Base-by-base conservation (phyloP, 192 early-diverging fungal genomes). In the Gamsiella multidivaricata region DNA sequence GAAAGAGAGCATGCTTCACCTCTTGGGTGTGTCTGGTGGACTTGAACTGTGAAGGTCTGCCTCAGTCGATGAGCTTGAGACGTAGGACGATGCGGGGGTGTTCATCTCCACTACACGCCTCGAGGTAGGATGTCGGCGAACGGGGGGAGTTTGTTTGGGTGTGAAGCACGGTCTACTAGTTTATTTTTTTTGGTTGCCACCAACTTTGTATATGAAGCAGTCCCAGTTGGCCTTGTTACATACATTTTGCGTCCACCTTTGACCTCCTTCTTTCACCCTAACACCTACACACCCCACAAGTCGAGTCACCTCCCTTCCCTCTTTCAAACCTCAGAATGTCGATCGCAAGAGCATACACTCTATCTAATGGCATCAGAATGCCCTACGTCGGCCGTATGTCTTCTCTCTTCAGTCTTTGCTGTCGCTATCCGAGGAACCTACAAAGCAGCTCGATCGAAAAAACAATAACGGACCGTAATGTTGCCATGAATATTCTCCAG, bases 301-400 rank as follows among this genome's bases (percentile, higher is more conserved):
- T n/a, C n/a, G n/a, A n/a, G n/a, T n/a, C n/a, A n/a, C n/a, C n/a
- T n/a, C n/a, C n/a, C n/a, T n/a, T n/a, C n/a, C n/a, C 11, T 15
- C 47, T 20, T 20, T 7, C 47, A 22, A 29, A 26, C 28, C 29
- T 36, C 11, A 51, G 43, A 42, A 73, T 67, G 64, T 23, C 51
- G 33, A 41, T 34, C 18, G 15, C 65, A 33, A 47, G 32, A 20
- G 36, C 46, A 32, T 78, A 63, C 58, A 68, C 65, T 8, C 65
- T 78, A 33, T 78, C 73, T 14, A 78, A 78, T 42, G 73, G 73
- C 18, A 31, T 78, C 14, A 29, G 29, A 5, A 78, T 78, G 58
- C 73, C 73, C 28, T 55, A 42, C 2, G 58, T 78, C 25, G 73
- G 73, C 32, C 22, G 73, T 78, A 78, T 39, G 71, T 65, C 22